phyloP scores from a whole-genome alignment of 352 stramenopile genomes.

The Pythium utonaiense region DNA sequence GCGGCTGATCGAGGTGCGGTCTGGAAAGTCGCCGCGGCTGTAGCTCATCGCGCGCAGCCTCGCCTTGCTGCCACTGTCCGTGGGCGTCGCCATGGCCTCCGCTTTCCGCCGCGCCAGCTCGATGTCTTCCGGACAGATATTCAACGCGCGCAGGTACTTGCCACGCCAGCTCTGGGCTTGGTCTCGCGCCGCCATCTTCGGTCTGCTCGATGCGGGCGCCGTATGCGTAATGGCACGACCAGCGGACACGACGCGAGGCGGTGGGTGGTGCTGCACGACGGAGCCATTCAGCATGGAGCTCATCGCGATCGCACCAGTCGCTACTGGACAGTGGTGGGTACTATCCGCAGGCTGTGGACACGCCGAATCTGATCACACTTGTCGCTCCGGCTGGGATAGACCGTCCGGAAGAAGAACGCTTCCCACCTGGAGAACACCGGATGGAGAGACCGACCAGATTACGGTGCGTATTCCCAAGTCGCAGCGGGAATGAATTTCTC shows the following conservation, averaged over 20 bases:
- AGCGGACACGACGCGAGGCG: background rate
- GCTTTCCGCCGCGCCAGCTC: constrained; percentile 14
- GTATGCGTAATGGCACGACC: constrained; percentile 7
- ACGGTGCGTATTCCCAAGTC: too few relatives aligned
- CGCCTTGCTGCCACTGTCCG: background rate
- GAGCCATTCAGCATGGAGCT: background rate
- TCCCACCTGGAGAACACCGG: background rate
- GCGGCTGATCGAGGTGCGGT: constrained; percentile 14
- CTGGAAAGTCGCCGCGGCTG: constrained; percentile 10
- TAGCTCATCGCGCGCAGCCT: constrained; percentile 9
- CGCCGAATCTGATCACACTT: background rate
- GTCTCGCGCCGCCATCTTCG: constrained; percentile 7
- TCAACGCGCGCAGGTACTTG: constrained; percentile 75
- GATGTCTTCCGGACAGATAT: constrained; percentile 60
- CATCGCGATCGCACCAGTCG: background rate
- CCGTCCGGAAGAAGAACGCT: too few relatives aligned
- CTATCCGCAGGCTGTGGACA: background rate
- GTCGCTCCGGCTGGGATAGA: too few relatives aligned
- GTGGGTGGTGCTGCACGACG: constrained; percentile 2
- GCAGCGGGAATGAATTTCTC: too few relatives aligned
- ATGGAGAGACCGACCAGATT: constrained; percentile 1
- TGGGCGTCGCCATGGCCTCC: constrained; percentile 8
- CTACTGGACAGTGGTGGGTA: too few relatives aligned
- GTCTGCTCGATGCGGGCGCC: background rate
- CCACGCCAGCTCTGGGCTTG: constrained; percentile 60